Conservation (phyloP, 768 basidiomycete species). For the Tulasnella sp. region DNA sequence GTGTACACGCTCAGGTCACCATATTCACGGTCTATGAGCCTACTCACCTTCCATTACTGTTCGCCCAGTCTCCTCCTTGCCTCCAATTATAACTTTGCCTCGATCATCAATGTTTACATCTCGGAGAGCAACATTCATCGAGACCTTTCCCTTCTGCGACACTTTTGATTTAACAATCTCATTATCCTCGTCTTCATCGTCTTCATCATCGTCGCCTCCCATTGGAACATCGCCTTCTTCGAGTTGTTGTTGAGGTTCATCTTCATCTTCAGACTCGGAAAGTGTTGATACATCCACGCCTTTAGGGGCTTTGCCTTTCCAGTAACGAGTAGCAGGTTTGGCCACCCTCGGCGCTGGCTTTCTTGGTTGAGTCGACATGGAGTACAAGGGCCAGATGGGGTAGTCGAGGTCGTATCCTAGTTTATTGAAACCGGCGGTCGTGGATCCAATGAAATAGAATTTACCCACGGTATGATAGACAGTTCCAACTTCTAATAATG, state of each 20-base stretch:
- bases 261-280: slow-evolving; percentile 48
- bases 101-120: slow-evolving; percentile 71
- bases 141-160: slow-evolving; percentile 24
- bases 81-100: slow-evolving; percentile 69
- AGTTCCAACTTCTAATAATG: no score
- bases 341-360: slow-evolving; percentile 68
- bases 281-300: slow-evolving; percentile 41
- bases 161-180: slow-evolving; percentile 31
- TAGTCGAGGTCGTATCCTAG: no score
- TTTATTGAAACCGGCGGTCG: no score
- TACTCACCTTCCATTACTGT: slow-evolving; percentile 45
- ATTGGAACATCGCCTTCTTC: slow-evolving; percentile 47
- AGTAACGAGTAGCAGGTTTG: slow-evolving; percentile 73
- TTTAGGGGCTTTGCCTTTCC: slow-evolving; percentile 82
- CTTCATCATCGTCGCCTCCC: slow-evolving; percentile 27
- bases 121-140: slow-evolving; percentile 61
- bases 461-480: no score
- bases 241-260: slow-evolving; percentile 26
- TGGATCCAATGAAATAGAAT: no score
- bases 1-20: not conserved
- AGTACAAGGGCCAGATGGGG: no score
- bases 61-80: slow-evolving; percentile 63
- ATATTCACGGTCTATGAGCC: not conserved
- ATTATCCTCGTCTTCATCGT: slow-evolving; percentile 35
- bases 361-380: slow-evolving; percentile 10